Percentiles rank a stretch among this genome's conserved stretches.
phyloP scores from a whole-genome alignment of 495 filamentous ascomycete genomes.

The Amorphotheca resinae region DNA sequence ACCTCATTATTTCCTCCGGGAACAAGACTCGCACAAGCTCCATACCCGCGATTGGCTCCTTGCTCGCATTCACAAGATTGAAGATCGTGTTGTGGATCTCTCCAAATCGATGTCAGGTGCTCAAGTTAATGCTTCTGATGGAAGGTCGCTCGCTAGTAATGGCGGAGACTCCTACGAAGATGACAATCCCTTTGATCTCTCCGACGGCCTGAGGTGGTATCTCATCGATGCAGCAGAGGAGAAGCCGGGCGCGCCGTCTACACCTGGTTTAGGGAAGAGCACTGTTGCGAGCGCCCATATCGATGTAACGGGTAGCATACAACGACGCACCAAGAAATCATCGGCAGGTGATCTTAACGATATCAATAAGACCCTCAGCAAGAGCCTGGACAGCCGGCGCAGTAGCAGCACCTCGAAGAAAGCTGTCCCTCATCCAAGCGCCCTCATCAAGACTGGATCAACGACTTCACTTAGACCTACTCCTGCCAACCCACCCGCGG shows the following conservation, averaged over 20 bases:
- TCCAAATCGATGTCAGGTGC: constrained; percentile 53
- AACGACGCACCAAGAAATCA: constrained; percentile 34
- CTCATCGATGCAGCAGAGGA: constrained; percentile 87
- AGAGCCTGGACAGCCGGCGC: constrained; percentile 78
- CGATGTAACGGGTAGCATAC: constrained; percentile 63
- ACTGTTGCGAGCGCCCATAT: constrained; percentile 84
- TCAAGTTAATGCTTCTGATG: constrained; percentile 36
- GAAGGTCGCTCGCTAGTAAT: constrained; percentile 38
- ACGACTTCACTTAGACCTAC: constrained; percentile 11
- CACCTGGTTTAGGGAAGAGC: constrained; percentile 74
- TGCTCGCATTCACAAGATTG: constrained; percentile 81
- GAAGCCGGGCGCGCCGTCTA: constrained; percentile 86
- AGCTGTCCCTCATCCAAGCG: constrained; percentile 24
- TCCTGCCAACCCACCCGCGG: constrained; percentile 5
- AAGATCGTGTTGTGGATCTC: constrained; percentile 87
- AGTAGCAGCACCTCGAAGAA: constrained; percentile 76
- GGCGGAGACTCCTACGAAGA: constrained; percentile 54
- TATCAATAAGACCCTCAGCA: constrained; percentile 65
- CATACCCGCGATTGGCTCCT: constrained; percentile 81
- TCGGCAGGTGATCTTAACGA: constrained; percentile 46
- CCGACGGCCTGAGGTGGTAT: constrained; percentile 92
- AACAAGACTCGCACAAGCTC: constrained; percentile 81
- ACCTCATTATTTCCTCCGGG: constrained; percentile 91
- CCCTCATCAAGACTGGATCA: constrained; percentile 19
- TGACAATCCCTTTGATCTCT: constrained; percentile 95